phyloP scores from a whole-genome alignment of 306 rosid species.

The Luffa aegyptiaca region DNA sequence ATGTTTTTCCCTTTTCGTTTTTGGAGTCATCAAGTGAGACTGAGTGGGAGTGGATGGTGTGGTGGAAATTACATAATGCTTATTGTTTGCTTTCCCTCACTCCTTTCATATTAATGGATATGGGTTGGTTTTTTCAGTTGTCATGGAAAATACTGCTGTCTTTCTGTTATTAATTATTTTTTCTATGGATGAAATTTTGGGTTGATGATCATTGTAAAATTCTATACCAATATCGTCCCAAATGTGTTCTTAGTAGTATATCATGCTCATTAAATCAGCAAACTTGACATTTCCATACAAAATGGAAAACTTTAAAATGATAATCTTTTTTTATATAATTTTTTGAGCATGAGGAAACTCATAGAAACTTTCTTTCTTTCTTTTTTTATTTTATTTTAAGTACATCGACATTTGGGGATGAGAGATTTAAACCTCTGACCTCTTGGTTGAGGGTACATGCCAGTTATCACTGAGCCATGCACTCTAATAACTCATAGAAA shows the following conservation, averaged over 20 bases:
- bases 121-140: not conserved
- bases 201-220: not conserved
- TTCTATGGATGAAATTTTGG: not conserved
- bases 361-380: no score
- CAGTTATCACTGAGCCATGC: no score
- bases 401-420: no score
- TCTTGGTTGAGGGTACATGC: no score
- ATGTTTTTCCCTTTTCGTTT: not conserved
- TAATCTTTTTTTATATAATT: no score
- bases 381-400: no score
- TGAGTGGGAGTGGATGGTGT: not conserved
- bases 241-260: not conserved
- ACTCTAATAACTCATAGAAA: no score
- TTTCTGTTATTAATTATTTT: not conserved
- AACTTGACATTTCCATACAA: no score
- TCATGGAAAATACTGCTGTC: not conserved
- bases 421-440: no score
- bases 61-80: not conserved
- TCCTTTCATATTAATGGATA: not conserved
- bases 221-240: not conserved
- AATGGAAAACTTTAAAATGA: no score
- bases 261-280: not conserved
- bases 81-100: not conserved
- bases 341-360: no score
- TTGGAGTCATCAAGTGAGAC: slow-evolving; percentile 7